A percentile compares a stretch with the other conserved stretches of the same genome.
Evolutionary conservation across 208 protist genomes (phyloP).

Genomic region (Trypanosoma melophagium): DNA sequence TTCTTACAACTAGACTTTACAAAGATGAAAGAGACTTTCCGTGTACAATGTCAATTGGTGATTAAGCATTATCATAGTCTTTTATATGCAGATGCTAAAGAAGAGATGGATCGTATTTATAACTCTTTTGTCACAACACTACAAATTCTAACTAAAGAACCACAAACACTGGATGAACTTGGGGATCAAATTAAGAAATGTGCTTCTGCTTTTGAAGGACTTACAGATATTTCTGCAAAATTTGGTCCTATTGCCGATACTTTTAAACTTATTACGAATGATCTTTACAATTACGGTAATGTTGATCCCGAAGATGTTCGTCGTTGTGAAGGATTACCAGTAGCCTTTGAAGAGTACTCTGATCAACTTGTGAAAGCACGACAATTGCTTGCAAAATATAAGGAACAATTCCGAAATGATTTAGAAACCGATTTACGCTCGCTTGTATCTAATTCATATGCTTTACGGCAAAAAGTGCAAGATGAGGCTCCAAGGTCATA

Average conservation of each 20-base stretch:
- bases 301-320: conserved; percentile 80
- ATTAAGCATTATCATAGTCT: conserved; percentile 95
- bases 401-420: conserved; percentile 94
- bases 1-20: conserved; percentile 96
- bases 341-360: conserved; percentile 90
- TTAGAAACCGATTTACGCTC: conserved; percentile 89
- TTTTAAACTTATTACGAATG: conserved; percentile 92
- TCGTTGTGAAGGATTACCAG: conserved; percentile 83
- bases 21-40: conserved; percentile 95
- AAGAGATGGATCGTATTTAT: conserved; percentile 91
- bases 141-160: conserved; percentile 74
- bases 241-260: conserved; percentile 95
- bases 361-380: conserved; percentile 73
- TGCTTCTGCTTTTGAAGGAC: conserved; percentile 70
- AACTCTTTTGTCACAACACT: conserved; percentile 82
- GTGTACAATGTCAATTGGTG: conserved; percentile 94
- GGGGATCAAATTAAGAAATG: conserved; percentile 89
- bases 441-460: conserved; percentile 77
- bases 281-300: conserved; percentile 81
- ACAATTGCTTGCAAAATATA: conserved; percentile 91
- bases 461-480: conserved; percentile 81
- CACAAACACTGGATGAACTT: conserved; percentile 93
- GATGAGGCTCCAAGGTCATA: conserved; percentile 84
- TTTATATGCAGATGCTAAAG: conserved; percentile 91
- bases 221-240: conserved; percentile 73